Base-by-base conservation (phyloP, 2,329 filamentous ascomycete genomes). In the Talaromyces sp. region DNA sequence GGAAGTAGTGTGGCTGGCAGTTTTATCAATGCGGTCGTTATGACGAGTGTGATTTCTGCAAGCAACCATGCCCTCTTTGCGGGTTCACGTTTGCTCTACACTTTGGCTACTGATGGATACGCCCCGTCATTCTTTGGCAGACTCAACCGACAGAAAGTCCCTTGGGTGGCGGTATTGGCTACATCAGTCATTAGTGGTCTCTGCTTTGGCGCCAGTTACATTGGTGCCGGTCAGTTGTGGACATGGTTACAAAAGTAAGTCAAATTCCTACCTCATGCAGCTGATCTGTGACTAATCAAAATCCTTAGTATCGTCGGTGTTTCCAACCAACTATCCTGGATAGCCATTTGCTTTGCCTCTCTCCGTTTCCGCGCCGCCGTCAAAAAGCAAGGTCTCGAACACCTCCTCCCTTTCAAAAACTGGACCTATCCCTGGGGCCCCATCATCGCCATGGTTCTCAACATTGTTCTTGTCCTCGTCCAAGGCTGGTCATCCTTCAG, bases 371-470 rank as follows among this genome's bases (percentile, higher is more conserved):
- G 88, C 31, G 76, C 80, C 3, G 88, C 80, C 3, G 76, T 90
- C 62, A 79, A 80, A 56, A 72, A 76, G 1, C 88, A 90, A 68
- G 84, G 83, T n/a, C 83, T 87, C 58, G 85, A 86, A 8, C 84
- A 88, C 66, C 79, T 85, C 0, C 79, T 90, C 0, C 87, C 87
- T 0, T 90, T 87, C 77, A 85, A 83, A 67, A 89, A 89, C 71
- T 89, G 86, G 85, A 88, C 87, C 0, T 89, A 90, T 67, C 88
- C 88, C 0, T 84, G 80, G 65, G 87, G 87, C 0, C 87, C 87
- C 0, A 83, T 85, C 72, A 71, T 86, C 19, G 84, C 82, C 6
- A 80, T 89, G 15, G 67, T 84, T 0, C 78, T 89, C 45, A 89
- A 88, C 71, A 79, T 74, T 62, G 80, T 89, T 31, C 78, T 90